Conservation (phyloP, 2,329 filamentous ascomycete genomes). For the Fusarium proliferatum region DNA sequence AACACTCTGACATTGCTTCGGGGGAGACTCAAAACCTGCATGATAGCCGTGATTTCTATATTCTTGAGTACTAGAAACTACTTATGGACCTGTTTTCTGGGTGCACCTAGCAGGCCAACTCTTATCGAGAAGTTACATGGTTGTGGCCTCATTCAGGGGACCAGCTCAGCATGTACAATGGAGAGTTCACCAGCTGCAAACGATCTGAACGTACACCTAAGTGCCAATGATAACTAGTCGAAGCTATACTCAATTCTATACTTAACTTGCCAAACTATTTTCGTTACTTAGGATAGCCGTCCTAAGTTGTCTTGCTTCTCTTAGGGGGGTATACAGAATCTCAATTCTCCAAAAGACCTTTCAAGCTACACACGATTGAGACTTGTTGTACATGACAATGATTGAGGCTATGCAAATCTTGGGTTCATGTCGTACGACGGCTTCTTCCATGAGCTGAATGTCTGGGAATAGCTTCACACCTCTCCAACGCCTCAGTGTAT, state of each 20-base stretch:
- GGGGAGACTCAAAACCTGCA: too few species aligned
- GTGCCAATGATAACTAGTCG: neutral
- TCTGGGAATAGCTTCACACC: neutral
- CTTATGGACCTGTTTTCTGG: too few species aligned
- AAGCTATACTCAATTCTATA: neutral
- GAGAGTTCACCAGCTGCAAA: neutral
- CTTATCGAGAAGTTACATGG: too few species aligned
- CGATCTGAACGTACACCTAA: too few species aligned
- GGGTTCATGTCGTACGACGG: neutral
- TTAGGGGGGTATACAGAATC: neutral
- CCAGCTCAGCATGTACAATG: neutral
- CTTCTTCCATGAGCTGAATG: neutral
- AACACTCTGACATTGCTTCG: neutral
- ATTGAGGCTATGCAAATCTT: neutral
- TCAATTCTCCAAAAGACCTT: neutral
- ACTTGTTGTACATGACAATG: neutral
- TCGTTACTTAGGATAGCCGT: neutral
- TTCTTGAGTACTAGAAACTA: neutral
- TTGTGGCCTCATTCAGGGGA: neutral
- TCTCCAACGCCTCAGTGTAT: neutral
- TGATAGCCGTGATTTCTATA: fast-evolving
- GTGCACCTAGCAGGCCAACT: too few species aligned
- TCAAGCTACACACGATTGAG: neutral
- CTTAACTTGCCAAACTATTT: neutral
- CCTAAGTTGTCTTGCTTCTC: neutral